Conservation (phyloP, 2,329 filamentous ascomycete species). For the Phialophora macrospora region DNA sequence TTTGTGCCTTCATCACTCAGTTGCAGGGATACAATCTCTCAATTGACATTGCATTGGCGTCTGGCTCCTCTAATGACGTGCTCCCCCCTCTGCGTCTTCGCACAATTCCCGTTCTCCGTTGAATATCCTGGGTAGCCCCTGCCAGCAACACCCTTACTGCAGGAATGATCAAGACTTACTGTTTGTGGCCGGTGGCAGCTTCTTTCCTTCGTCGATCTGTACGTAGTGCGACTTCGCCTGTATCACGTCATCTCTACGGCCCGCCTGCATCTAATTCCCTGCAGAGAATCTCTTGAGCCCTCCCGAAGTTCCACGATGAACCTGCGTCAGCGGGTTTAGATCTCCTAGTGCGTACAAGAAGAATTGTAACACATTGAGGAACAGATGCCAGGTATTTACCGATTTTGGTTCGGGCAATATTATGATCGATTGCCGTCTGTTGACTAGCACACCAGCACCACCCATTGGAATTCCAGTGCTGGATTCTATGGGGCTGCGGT, state of each 20-base stretch:
- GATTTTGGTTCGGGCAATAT: neutral
- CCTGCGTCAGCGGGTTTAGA: neutral
- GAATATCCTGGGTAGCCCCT: neutral
- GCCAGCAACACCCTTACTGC: neutral
- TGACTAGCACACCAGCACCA: neutral
- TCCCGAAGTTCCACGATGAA: neutral
- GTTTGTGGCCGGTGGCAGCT: neutral
- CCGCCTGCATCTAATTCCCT: neutral
- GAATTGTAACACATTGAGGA: neutral
- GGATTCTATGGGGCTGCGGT: neutral
- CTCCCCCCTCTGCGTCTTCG: neutral
- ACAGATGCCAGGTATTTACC: neutral
- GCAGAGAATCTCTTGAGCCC: neutral
- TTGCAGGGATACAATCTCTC: neutral
- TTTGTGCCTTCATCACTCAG: neutral
- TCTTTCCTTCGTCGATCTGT: neutral
- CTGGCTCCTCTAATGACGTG: neutral
- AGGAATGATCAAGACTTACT: neutral
- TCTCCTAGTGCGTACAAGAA: neutral
- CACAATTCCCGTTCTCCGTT: neutral
- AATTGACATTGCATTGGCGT: neutral
- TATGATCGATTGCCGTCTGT: neutral
- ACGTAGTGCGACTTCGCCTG: neutral
- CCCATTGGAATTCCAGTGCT: neutral
- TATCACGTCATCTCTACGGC: neutral